Conservation (phyloP, 371 early-diverging fungal species). For the Actinomortierella wolfii region DNA sequence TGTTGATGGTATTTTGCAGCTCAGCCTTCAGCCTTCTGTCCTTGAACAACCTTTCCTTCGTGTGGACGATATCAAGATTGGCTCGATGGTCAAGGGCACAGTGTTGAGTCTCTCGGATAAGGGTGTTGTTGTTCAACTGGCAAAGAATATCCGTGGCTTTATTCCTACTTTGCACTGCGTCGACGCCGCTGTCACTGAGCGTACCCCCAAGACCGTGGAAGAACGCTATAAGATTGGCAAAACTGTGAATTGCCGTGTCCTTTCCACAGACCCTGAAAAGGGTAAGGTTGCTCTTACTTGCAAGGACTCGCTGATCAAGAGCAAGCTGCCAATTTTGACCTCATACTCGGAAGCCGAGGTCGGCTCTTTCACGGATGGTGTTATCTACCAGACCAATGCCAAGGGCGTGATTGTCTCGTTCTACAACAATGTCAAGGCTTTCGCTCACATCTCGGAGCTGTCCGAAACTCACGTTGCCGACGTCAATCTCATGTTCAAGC, state of each 20-base stretch:
- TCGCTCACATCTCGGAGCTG: conserved; percentile 73
- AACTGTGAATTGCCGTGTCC: conserved; percentile 72
- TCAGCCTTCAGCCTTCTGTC: conserved; percentile 74
- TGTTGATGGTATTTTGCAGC: conserved; percentile 70
- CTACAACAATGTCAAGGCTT: conserved; percentile 73
- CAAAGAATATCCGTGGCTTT: conserved; percentile 71
- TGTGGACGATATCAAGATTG: conserved; percentile 71
- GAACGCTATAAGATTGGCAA: conserved; percentile 73
- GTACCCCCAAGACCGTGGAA: conserved; percentile 63
- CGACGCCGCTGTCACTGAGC: conserved; percentile 74
- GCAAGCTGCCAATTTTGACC: conserved; percentile 67
- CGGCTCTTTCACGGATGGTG: conserved; percentile 69
- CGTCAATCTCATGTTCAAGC: conserved; percentile 56
- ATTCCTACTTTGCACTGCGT: conserved; percentile 76
- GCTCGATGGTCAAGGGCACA: conserved; percentile 64
- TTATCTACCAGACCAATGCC: conserved; percentile 60
- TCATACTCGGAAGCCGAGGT: conserved; percentile 59
- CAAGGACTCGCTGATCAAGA: conserved; percentile 80
- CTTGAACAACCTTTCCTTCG: conserved; percentile 73
- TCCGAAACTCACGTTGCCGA: conserved; percentile 57
- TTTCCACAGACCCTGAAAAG: conserved; percentile 57
- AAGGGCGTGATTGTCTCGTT: conserved; percentile 79
- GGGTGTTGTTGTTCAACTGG: conserved; percentile 71
- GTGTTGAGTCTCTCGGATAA: conserved; percentile 53
- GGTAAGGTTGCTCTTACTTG: conserved; percentile 72